These are phyloP conservation scores for Lactarius sanguifluus DNA, from an alignment of 768 basidiomycete genomes.

Conservation along the genomic window DNA sequence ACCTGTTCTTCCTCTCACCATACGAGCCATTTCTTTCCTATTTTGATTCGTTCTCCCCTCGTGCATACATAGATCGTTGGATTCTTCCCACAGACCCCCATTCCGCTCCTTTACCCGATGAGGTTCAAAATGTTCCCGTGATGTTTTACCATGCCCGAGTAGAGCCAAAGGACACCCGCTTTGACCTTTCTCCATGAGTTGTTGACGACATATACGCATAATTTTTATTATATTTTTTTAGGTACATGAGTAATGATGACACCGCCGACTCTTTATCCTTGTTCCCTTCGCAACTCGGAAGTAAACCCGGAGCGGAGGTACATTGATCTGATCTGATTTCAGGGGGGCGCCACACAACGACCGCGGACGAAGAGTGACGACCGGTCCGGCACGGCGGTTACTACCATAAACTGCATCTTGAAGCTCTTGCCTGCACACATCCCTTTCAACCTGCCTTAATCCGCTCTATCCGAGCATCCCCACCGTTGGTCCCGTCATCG, in stretches of 20 bases:
- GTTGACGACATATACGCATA: not conserved
- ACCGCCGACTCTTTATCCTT: not conserved
- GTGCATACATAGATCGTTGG: slow-evolving; percentile 8
- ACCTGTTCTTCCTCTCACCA: slow-evolving; percentile 1
- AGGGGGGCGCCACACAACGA: not conserved
- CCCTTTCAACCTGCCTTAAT: not conserved
- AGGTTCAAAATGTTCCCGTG: slow-evolving; percentile 8
- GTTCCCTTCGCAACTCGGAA: not conserved
- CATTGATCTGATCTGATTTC: not conserved
- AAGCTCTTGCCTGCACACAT: not conserved
- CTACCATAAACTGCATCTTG: slow-evolving; percentile 1
- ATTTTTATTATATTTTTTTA: slow-evolving; percentile 12
- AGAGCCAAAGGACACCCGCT: slow-evolving; percentile 7
- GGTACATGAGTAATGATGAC: slow-evolving; percentile 7
- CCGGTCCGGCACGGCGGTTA: not conserved
- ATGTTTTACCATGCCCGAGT: slow-evolving; percentile 7
- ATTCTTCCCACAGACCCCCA: not conserved
- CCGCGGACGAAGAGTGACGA: not conserved
- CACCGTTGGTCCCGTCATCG: not conserved
- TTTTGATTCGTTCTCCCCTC: not conserved
- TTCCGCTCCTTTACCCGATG: slow-evolving; percentile 1
- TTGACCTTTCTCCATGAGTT: slow-evolving; percentile 2
- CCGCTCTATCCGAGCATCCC: not conserved
- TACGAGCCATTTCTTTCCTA: not conserved
- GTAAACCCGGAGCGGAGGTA: not conserved